Percentiles rank a stretch among this genome's conserved stretches.
These are phyloP conservation scores for Gryganskiella cystojenkinii DNA, from an alignment of 192 early-diverging fungal genomes.

Conservation along the genomic window DNA sequence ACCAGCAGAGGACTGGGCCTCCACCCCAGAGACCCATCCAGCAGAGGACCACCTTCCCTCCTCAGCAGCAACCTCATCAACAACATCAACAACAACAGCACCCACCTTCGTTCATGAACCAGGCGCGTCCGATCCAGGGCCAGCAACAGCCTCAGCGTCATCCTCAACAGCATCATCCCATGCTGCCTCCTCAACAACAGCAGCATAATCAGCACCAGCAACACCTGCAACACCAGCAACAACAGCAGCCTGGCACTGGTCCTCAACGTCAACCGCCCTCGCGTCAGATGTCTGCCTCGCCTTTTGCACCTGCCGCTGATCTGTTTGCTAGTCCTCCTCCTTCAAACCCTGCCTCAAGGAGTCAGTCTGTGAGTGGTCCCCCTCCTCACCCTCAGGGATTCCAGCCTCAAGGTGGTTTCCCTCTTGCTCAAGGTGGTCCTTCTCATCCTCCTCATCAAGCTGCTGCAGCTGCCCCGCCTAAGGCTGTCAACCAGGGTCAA, in stretches of 20 bases:
- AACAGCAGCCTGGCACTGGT: constrained; percentile 13
- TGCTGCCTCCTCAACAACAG: constrained; percentile 13
- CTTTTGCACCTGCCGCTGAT: constrained; percentile 20
- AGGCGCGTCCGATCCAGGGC: background rate
- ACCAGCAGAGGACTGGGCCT: constrained; percentile 6
- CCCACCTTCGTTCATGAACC: constrained; percentile 4
- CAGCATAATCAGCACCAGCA: constrained; percentile 3
- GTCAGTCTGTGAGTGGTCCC: background rate
- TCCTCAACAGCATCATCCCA: constrained; percentile 48
- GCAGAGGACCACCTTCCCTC: constrained; percentile 6
- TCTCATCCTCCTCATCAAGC: too few relatives aligned
- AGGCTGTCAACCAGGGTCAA: too few relatives aligned
- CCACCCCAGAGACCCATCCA: constrained; percentile 4
- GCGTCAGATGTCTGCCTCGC: constrained; percentile 36
- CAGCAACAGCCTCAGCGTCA: constrained; percentile 43
- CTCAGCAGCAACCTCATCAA: constrained; percentile 23
- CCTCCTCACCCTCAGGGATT: constrained; percentile 1
- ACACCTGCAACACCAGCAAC: constrained; percentile 1
- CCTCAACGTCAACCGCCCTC: constrained; percentile 16
- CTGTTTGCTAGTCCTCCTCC: constrained; percentile 1
- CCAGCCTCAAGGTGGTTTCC: constrained; percentile 11
- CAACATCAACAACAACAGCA: constrained; percentile 12
- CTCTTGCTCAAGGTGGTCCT: constrained; percentile 1
- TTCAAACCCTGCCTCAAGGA: background rate
- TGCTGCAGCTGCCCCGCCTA: too few relatives aligned